A percentile compares a stretch with the other conserved stretches of the same genome.
Evolutionary conservation across 1,139 yeast species (phyloP).

Genomic region (Pichia sp.): DNA sequence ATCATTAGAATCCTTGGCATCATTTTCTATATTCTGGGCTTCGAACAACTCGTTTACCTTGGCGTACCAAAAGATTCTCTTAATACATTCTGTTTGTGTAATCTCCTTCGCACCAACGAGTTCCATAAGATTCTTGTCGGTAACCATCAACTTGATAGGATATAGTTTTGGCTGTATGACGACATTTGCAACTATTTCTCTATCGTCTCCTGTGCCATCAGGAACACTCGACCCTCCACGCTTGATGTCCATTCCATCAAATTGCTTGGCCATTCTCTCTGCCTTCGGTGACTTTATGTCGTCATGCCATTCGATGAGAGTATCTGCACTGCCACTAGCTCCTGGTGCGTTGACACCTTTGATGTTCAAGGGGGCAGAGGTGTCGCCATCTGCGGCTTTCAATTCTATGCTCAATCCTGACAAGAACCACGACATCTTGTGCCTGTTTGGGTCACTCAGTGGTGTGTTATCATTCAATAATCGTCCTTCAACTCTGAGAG

Average conservation of each 20-base stretch:
- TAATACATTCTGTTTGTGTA: slow-evolving; percentile 83
- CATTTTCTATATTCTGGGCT: slow-evolving; percentile 38
- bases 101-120: slow-evolving; percentile 74
- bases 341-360: slow-evolving; percentile 23
- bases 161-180: slow-evolving; percentile 75
- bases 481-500: slow-evolving; percentile 83
- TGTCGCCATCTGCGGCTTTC: slow-evolving; percentile 31
- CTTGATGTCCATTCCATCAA: slow-evolving; percentile 87
- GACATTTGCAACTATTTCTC: slow-evolving; percentile 64
- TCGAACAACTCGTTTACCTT: slow-evolving; percentile 60
- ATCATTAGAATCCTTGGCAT: slow-evolving; percentile 10
- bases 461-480: slow-evolving; percentile 46
- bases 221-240: slow-evolving; percentile 59
- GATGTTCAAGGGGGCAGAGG: slow-evolving; percentile 22
- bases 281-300: slow-evolving; percentile 43
- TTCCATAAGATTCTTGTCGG: slow-evolving; percentile 57
- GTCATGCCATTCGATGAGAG: slow-evolving; percentile 68
- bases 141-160: slow-evolving; percentile 61
- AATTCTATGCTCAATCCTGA: slow-evolving; percentile 83
- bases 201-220: slow-evolving; percentile 27
- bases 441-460: slow-evolving; percentile 37
- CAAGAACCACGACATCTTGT: slow-evolving; percentile 74
- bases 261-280: slow-evolving; percentile 41
- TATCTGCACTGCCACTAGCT: slow-evolving; percentile 24
- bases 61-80: slow-evolving; percentile 83